Base-by-base conservation (phyloP, 768 basidiomycete species). In the Lactarius sanguifluus region DNA sequence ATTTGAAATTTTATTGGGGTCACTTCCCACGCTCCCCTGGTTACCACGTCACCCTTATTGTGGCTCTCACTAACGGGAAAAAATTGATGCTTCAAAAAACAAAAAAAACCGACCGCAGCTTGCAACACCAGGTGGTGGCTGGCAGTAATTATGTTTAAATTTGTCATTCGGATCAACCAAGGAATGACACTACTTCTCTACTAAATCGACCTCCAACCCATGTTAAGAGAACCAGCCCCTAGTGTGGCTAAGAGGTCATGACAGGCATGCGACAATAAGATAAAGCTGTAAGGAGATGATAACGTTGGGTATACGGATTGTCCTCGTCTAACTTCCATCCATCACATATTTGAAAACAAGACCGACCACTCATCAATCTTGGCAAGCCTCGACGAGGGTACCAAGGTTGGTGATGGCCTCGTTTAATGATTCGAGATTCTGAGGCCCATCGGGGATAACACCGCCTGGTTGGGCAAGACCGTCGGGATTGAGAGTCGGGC, bases 291-390 rank as follows among this genome's bases (percentile, higher is more conserved):
- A 54, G 32, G n/a, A 45, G 40, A 52, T 62, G 41, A 62, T 59
- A 34, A 36, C 23, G 18, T 45, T 30, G 66, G 66, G 66, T 67
- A 67, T 64, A 63, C 25, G 30, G 36, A 20, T 63, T 55, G 18
- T 55, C 36, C n/a, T n/a, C 9, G 9, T 30, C n/a, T 18, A n/a
- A 16, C 36, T 12, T 12, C 50, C 57, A 9, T n/a, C 16, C 32
- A 13, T 28, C 25, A 56, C 28, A 2, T 56, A 56, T 20, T 56
- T 10, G 20, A 30, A 56, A n/a, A 47, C 4, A 58, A 57, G 23
- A 10, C 16, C 30, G 23, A 54, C 65, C 63, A 63, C 6, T 28
- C 3, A 6, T 25, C 25, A 5, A n/a, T 8, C 7, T 9, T 34
- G 34, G 28, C 13, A 47, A 41, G 28, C 57, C 32, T 18, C 2